A percentile compares a stretch with the other conserved stretches of the same genome.
Conservation (phyloP, 192 early-diverging fungal genomes). For the Hyaloraphidium curvatum region DNA sequence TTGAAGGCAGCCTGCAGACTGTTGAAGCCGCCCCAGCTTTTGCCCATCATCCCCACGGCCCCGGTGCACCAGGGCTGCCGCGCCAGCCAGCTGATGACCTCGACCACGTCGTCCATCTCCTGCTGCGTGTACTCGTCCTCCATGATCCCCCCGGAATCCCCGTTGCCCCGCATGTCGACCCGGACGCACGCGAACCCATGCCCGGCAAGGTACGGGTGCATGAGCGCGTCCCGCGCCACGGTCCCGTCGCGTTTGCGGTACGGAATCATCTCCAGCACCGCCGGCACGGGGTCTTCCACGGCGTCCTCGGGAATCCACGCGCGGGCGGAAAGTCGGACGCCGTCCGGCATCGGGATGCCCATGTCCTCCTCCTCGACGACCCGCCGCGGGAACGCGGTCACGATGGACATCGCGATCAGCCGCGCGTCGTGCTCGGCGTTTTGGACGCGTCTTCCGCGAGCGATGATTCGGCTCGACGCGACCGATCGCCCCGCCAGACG, state of each 20-base stretch:
- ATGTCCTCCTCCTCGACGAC: no score
- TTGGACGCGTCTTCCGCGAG: no score
- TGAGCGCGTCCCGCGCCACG: background rate
- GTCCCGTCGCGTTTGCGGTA: slow-evolving; percentile 2
- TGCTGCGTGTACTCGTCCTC: slow-evolving; percentile 1
- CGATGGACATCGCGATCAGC: no score
- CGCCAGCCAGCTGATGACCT: background rate
- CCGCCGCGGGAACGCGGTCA: no score
- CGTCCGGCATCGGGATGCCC: background rate
- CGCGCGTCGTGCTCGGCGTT: no score
- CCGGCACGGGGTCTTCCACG: background rate
- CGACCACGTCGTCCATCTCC: slow-evolving; percentile 1
- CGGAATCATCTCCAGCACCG: slow-evolving; percentile 2
- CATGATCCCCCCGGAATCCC: background rate
- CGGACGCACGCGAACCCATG: background rate
- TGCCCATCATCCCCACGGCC: slow-evolving; percentile 3
- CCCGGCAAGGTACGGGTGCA: background rate
- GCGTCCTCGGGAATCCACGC: slow-evolving; percentile 4
- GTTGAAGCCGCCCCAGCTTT: slow-evolving; percentile 3
- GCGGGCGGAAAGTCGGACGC: background rate
- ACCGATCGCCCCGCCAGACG: no score
- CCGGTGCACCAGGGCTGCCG: slow-evolving; percentile 3
- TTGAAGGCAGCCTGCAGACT: background rate
- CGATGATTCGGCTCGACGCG: no score
- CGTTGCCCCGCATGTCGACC: background rate